Percentiles rank a stretch among this genome's conserved stretches.
Evolutionary conservation across 2,329 filamentous ascomycete genomes (phyloP).

Genomic region (Cladosporium sp.): DNA sequence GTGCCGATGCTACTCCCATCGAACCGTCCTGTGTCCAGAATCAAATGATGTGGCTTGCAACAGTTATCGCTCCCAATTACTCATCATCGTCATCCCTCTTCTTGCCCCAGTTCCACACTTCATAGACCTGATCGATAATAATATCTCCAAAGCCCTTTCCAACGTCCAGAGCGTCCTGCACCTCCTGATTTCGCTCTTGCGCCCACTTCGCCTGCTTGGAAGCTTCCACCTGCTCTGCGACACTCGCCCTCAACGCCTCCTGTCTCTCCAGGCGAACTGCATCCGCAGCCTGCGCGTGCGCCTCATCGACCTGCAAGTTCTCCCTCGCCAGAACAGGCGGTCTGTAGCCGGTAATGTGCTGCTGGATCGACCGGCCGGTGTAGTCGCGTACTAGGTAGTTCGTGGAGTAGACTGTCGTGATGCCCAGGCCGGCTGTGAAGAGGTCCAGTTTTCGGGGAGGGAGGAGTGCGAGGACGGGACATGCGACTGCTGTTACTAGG

Average conservation of each 20-base stretch:
- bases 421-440: slow-evolving; percentile 58
- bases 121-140: slow-evolving; percentile 43
- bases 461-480: slow-evolving; percentile 57
- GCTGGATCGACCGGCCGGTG: slow-evolving; percentile 35
- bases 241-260: slow-evolving; percentile 29
- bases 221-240: slow-evolving; percentile 36
- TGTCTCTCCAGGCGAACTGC: slow-evolving; percentile 25
- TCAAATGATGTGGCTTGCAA: background rate
- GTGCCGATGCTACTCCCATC: background rate
- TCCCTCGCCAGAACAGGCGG: background rate
- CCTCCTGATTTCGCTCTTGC: slow-evolving; percentile 45
- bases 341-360: slow-evolving; percentile 30
- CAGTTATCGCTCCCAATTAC: slow-evolving; percentile 20
- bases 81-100: slow-evolving; percentile 38
- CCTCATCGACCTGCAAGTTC: slow-evolving; percentile 7
- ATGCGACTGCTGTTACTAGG: slow-evolving; percentile 53
- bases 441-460: slow-evolving; percentile 65
- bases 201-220: slow-evolving; percentile 48
- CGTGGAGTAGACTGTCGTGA: slow-evolving; percentile 52
- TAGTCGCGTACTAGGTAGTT: slow-evolving; percentile 50
- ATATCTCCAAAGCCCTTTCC: slow-evolving; percentile 43
- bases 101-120: slow-evolving; percentile 41
- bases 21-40: background rate
- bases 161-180: slow-evolving; percentile 45
- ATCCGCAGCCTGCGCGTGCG: slow-evolving; percentile 15